Evolutionary conservation across 2,329 filamentous ascomycete genomes (phyloP).

Genomic region (Sporothrix phasma): DNA sequence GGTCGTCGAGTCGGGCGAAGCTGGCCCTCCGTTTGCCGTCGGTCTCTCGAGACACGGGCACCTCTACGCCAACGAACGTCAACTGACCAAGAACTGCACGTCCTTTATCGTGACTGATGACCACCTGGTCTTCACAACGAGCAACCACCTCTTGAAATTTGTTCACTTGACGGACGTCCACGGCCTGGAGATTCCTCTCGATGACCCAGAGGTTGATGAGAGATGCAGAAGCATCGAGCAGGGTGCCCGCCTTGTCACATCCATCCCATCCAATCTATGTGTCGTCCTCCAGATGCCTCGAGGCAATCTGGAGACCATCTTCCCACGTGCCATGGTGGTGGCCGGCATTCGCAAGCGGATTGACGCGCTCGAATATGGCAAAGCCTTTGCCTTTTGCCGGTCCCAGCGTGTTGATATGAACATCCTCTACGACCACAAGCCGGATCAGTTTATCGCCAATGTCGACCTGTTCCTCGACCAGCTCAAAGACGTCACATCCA

Average conservation of each 20-base stretch:
- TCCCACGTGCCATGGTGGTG: constrained; percentile 81
- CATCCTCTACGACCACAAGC: constrained; percentile 88
- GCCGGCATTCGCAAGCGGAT: constrained; percentile 79
- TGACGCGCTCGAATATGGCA: constrained; percentile 67
- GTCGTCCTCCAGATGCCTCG: constrained; percentile 90
- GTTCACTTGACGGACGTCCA: constrained; percentile 64
- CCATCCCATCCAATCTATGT: constrained; percentile 78
- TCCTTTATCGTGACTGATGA: constrained; percentile 74
- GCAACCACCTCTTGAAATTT: constrained; percentile 87
- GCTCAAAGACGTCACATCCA: constrained; percentile 66
- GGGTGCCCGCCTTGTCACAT: constrained; percentile 75
- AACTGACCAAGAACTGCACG: constrained; percentile 78
- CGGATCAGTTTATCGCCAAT: constrained; percentile 70
- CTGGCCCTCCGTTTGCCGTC: constrained; percentile 35
- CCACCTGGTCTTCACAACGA: constrained; percentile 87
- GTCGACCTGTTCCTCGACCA: constrained; percentile 74
- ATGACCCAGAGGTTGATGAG: constrained; percentile 88
- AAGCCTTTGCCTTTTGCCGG: constrained; percentile 78
- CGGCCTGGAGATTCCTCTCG: constrained; percentile 69
- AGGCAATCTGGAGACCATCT: constrained; percentile 92
- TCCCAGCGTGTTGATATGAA: constrained; percentile 97
- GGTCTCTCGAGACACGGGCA: constrained; percentile 68
- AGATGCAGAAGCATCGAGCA: constrained; percentile 86
- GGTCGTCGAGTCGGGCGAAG: constrained; percentile 27
- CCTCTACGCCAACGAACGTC: constrained; percentile 64